Conservation (phyloP, 495 filamentous ascomycete species). For the Cetradonia linearis region DNA sequence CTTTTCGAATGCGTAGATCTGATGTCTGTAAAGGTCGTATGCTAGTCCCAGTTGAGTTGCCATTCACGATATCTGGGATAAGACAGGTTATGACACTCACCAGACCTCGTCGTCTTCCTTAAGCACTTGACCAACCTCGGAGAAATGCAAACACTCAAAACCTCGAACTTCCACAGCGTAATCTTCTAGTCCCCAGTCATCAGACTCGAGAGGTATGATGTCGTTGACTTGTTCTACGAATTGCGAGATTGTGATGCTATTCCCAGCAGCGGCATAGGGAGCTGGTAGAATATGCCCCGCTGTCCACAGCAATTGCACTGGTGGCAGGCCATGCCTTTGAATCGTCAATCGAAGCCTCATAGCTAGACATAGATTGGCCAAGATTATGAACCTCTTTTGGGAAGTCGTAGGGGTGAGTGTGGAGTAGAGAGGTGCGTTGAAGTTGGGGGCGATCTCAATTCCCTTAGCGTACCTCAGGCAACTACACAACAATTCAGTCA, state of each 20-base stretch:
- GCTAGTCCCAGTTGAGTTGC: conserved; percentile 34
- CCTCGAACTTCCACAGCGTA: conserved; percentile 77
- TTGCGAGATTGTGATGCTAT: conserved; percentile 60
- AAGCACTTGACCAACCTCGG: conserved; percentile 56
- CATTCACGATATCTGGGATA: conserved; percentile 2
- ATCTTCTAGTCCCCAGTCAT: conserved; percentile 81
- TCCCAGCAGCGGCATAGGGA: conserved; percentile 41
- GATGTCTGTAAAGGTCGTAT: conserved; percentile 70
- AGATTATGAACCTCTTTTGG: neutral
- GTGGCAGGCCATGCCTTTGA: conserved; percentile 68
- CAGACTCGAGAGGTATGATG: conserved; percentile 72
- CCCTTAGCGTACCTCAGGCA: conserved; percentile 3
- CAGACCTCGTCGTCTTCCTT: conserved; percentile 77
- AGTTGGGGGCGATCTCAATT: neutral
- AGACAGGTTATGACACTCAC: conserved; percentile 38
- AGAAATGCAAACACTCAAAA: conserved; percentile 87
- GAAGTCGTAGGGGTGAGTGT: neutral
- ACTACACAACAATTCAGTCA: neutral
- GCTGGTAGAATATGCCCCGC: conserved; percentile 34
- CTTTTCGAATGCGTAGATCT: conserved; percentile 62
- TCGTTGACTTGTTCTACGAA: conserved; percentile 78
- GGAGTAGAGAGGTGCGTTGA: conserved; percentile 5
- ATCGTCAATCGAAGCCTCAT: conserved; percentile 82
- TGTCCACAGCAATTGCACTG: conserved; percentile 66
- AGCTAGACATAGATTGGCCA: neutral